Percentiles rank a stretch among this genome's conserved stretches.
Conservation (phyloP, 2,329 filamentous ascomycete species). For the Sarocladium strictum region DNA sequence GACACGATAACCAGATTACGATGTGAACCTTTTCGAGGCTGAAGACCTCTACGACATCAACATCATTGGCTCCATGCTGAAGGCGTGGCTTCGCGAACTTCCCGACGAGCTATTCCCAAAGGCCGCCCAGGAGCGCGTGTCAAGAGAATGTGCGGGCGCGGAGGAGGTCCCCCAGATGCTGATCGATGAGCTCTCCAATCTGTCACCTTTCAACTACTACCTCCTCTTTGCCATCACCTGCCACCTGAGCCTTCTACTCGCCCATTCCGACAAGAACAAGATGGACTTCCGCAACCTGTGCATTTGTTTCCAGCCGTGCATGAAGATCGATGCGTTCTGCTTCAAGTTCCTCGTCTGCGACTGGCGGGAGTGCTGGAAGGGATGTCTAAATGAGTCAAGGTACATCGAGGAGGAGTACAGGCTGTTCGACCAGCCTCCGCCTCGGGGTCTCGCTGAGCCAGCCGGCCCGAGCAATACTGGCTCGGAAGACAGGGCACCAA, state of each 20-base stretch:
- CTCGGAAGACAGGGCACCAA: slow-evolving; percentile 8
- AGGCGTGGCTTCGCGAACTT: slow-evolving; percentile 91
- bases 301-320: slow-evolving; percentile 94
- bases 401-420: slow-evolving; percentile 66
- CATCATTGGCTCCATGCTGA: slow-evolving; percentile 92
- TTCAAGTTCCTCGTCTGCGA: slow-evolving; percentile 94
- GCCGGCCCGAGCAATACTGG: slow-evolving; percentile 21
- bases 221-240: slow-evolving; percentile 96
- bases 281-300: slow-evolving; percentile 96
- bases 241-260: slow-evolving; percentile 84
- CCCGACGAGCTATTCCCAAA: slow-evolving; percentile 92
- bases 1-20: slow-evolving; percentile 55
- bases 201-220: slow-evolving; percentile 98
- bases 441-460: slow-evolving; percentile 38
- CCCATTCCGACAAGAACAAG: slow-evolving; percentile 92
- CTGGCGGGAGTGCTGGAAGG: slow-evolving; percentile 96
- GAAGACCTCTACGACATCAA: slow-evolving; percentile 92
- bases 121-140: slow-evolving; percentile 70
- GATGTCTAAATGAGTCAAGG: slow-evolving; percentile 82
- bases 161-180: slow-evolving; percentile 78
- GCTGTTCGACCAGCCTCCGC: slow-evolving; percentile 52
- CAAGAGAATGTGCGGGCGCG: slow-evolving; percentile 71
- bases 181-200: slow-evolving; percentile 83
- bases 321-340: slow-evolving; percentile 92
- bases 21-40: slow-evolving; percentile 86